Conservation (phyloP, 805 yeast species). For the Metschnikowia drakensbergensis region DNA sequence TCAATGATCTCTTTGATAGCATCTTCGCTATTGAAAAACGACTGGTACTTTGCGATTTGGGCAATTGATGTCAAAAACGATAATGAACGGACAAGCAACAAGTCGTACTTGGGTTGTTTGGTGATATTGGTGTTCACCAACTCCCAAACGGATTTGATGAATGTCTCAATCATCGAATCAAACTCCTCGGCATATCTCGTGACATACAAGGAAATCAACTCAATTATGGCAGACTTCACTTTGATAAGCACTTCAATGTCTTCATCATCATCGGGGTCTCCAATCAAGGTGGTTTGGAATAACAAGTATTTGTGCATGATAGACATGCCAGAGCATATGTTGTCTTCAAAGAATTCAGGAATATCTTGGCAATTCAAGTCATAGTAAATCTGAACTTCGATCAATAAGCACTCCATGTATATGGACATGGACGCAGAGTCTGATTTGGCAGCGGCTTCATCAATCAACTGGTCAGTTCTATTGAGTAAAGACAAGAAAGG, state of each 20-base stretch:
- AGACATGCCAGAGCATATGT: conserved; percentile 70
- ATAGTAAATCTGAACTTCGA: conserved; percentile 77
- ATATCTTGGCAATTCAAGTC: conserved; percentile 97
- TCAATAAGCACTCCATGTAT: conserved; percentile 64
- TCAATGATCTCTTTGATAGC: conserved; percentile 70
- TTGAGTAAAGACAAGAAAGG: conserved; percentile 74
- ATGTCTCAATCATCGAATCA: conserved; percentile 68
- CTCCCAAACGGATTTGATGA: conserved; percentile 81
- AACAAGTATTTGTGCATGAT: conserved; percentile 77
- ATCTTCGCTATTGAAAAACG: conserved; percentile 49
- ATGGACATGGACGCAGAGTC: conserved; percentile 51
- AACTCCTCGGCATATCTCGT: conserved; percentile 91
- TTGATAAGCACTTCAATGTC: conserved; percentile 67
- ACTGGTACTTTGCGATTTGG: conserved; percentile 60
- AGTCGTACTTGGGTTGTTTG: conserved; percentile 73
- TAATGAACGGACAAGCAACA: conserved; percentile 75
- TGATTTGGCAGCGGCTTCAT: conserved; percentile 29
- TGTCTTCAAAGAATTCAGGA: conserved; percentile 96
- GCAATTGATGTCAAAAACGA: conserved; percentile 80
- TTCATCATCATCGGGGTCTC: conserved; percentile 52
- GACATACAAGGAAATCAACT: conserved; percentile 78
- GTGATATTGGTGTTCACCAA: conserved; percentile 58
- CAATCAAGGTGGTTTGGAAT: conserved; percentile 53
- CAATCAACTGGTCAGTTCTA: conserved; percentile 64
- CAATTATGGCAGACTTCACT: conserved; percentile 79